Conservation (phyloP, 176 grass and related monocot genomes). For the Oryza rufipogon region DNA sequence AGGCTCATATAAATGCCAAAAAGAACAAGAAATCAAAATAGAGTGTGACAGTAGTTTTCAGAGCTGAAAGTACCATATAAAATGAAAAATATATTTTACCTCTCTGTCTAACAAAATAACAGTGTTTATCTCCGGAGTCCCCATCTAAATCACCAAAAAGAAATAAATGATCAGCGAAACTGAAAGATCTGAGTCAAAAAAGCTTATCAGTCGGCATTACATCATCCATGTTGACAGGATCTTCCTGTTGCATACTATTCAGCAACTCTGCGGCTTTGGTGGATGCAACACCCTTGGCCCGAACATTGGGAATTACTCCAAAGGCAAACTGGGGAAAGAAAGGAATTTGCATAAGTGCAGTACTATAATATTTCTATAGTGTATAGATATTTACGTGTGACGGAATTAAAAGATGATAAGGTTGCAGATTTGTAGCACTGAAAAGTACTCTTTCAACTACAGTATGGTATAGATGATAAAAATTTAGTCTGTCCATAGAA, state of each 20-base stretch:
- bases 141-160: conserved; percentile 63
- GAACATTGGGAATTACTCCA: conserved; percentile 87
- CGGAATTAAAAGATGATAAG: not conserved
- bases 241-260: conserved; percentile 86
- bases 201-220: conserved; percentile 50
- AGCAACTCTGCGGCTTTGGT: conserved; percentile 86
- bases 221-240: conserved; percentile 89
- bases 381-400: not conserved
- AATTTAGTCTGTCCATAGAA: not conserved
- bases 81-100: conserved; percentile 52
- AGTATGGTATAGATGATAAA: not conserved
- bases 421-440: conserved; percentile 14
- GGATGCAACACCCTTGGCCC: conserved; percentile 85
- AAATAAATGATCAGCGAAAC: conserved; percentile 12
- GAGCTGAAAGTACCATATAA: conserved; percentile 18
- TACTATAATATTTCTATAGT: conserved; percentile 13
- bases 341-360: not conserved
- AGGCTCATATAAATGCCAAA: not conserved
- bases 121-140: conserved; percentile 86
- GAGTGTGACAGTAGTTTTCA: not conserved
- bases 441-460: conserved; percentile 3
- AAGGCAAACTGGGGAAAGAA: conserved; percentile 82
- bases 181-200: conserved; percentile 24
- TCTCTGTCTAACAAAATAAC: conserved; percentile 93
- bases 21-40: conserved; percentile 5